These are phyloP conservation scores for Aspergillus pseudoterreus DNA, from an alignment of 2,329 filamentous ascomycete species.

Conservation along the genomic window DNA sequence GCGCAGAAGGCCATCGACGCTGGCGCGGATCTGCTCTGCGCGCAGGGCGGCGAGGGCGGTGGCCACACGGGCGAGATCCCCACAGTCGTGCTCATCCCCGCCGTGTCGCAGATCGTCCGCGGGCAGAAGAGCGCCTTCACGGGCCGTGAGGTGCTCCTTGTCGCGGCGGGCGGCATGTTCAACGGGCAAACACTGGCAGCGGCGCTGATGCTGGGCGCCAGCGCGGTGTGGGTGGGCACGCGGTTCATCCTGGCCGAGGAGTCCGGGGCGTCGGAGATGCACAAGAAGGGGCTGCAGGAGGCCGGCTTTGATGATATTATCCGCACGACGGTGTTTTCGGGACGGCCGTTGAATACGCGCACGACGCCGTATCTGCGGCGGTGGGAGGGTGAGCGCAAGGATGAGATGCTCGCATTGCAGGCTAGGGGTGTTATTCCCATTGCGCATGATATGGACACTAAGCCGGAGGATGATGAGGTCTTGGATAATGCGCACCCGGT, in stretches of 20 bases:
- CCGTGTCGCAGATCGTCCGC: slow-evolving; percentile 77
- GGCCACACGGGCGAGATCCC: slow-evolving; percentile 94
- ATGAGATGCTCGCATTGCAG: slow-evolving; percentile 90
- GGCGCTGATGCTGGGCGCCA: slow-evolving; percentile 86
- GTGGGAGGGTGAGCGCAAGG: slow-evolving; percentile 87
- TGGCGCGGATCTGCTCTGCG: slow-evolving; percentile 94
- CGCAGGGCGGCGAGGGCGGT: slow-evolving; percentile 95
- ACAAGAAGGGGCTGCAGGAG: slow-evolving; percentile 93
- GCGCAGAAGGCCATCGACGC: slow-evolving; percentile 91
- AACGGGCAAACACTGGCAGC: slow-evolving; percentile 88
- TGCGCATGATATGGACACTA: slow-evolving; percentile 86
- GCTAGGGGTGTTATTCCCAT: slow-evolving; percentile 87
- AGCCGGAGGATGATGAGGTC: slow-evolving; percentile 70
- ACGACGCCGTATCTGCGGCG: neutral
- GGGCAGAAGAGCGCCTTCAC: slow-evolving; percentile 83
- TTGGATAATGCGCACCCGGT: slow-evolving; percentile 89
- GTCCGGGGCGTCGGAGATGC: slow-evolving; percentile 85
- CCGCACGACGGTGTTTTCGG: slow-evolving; percentile 95
- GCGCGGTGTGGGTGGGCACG: slow-evolving; percentile 93
- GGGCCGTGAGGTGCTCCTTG: slow-evolving; percentile 80
- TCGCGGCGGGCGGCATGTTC: slow-evolving; percentile 91
- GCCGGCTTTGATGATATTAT: slow-evolving; percentile 93
- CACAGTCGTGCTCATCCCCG: slow-evolving; percentile 86
- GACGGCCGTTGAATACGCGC: slow-evolving; percentile 20
- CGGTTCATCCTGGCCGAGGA: slow-evolving; percentile 92